These are phyloP conservation scores for Gelatoporia subvermispora DNA, from an alignment of 768 basidiomycete species.

Conservation along the genomic window DNA sequence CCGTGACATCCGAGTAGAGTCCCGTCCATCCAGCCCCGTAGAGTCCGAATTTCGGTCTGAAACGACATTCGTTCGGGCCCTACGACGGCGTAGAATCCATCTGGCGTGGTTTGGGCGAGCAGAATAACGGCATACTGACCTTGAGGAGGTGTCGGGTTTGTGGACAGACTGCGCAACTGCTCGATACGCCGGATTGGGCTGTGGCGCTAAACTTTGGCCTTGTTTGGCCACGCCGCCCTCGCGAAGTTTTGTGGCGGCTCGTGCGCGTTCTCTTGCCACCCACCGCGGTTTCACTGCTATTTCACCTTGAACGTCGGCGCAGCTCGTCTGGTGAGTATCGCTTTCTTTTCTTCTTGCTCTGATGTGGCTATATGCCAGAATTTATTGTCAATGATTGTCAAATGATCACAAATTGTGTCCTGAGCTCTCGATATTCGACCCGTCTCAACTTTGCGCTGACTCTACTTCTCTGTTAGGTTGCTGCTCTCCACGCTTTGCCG, in stretches of 20 bases:
- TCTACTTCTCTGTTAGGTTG: background rate
- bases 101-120: constrained; percentile 16
- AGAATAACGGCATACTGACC: constrained; percentile 46
- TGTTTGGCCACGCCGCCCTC: constrained; percentile 1
- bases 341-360: constrained; percentile 16
- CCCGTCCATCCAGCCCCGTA: constrained; percentile 51
- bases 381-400: constrained; percentile 62
- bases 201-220: constrained; percentile 11
- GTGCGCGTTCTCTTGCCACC: too few species aligned
- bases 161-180: constrained; percentile 16
- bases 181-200: constrained; percentile 6
- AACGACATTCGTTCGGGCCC: constrained; percentile 15
- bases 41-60: constrained; percentile 16
- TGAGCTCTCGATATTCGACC: constrained; percentile 28
- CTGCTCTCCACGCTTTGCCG: background rate
- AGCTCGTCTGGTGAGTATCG: constrained; percentile 13
- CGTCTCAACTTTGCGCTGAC: background rate
- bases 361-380: constrained; percentile 49
- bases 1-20: constrained; percentile 27
- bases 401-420: constrained; percentile 49
- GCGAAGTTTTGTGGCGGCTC: background rate
- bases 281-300: too few species aligned
- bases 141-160: constrained; percentile 48
- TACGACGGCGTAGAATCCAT: constrained; percentile 7
- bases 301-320: background rate